Evolutionary conservation across 192 early-diverging fungal genomes (phyloP), one percentile per base, ranked within the genome.

Genomic region (Backusella parvicylindrica): DNA sequence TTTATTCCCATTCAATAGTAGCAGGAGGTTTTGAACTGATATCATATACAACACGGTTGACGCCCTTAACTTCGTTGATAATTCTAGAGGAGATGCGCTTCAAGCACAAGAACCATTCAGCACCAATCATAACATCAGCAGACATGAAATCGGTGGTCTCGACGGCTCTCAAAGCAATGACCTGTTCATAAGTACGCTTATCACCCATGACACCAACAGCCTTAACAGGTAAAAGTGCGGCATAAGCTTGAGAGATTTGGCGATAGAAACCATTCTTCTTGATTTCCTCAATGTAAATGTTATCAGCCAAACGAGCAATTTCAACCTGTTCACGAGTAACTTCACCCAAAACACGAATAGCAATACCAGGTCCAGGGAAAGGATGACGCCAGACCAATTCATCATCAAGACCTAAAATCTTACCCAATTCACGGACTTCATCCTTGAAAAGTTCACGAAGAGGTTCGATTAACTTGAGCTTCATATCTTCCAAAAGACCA

Each of bases 131-230:
- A 47, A 86, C 91, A 82, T 99, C 98, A 28, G 98, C 98, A 56
- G 98, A 98, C 98, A 99, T 99, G 76, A 97, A 99, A 83, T 99
- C 95, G 66, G 88, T 94, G 70, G 95, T 93, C 78, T 98, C 96
- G 56, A 99, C 96, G 23, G 96, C 96, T 72, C 98, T 92, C 77
- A 99, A 88, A 35, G 93, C 93, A 90, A 99, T 98, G 73, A 96
- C 94, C 86, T 99, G 97, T 87, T 99, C 98, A 76, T 99, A 99
- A 6, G 98, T 99, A 70, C 98, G 92, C 87, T 94, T 91, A 84
- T 99, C 98, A 72, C 98, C 98, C 98, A 98, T 99, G 70, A 99
- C 98, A 66, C 98, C 98, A 32, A 99, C 98, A 53, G 96, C 94
- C 81, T 94, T 92, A 43, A 99, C 91, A 11, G 96, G 96, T 56